Base-by-base conservation (phyloP, 75 land plant genomes). In the Selaginella tamariscina region DNA sequence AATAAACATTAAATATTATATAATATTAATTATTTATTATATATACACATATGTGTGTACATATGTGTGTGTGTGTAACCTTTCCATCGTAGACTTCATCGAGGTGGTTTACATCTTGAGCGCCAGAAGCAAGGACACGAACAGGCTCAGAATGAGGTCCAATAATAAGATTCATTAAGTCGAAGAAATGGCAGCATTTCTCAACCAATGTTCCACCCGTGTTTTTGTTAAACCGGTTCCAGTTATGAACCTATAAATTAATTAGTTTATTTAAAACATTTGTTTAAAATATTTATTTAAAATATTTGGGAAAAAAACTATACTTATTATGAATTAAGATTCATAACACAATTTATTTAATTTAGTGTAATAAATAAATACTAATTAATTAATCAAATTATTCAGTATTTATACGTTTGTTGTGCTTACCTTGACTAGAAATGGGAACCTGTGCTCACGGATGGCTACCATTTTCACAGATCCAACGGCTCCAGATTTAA, bases 181-280 rank as follows among this genome's bases (percentile, higher is more conserved):
- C 96, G 68, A 95, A 95, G 66, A 95, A 95, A 74, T 95, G 99
- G 76, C 99, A 95, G 72, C 99, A 95, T 69, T 95, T 95, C 83
- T 95, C 99, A 18, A 95, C 99, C 68, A 95, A 69, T 27, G 99
- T 95, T 5, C 99, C 99, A 24, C 99, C 97, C 1, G 87, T 73
- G 72, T 95, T 90, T 32, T 22, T 57, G 77, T 95, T 91, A 82
- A 95, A 95, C 31, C 99, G 77, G 67, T 95, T 95, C 99, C 99
- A 91, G 56, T 95, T 82, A 20, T 90, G 71, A 2, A 94, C 96
- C 98, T 93, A 68, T 5, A 67, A 39, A 60, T 32, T n/a, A n/a
- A n/a, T n/a, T n/a, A n/a, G n/a, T n/a, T n/a, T n/a, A n/a, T n/a
- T n/a, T n/a, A n/a, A n/a, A n/a, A n/a, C n/a, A n/a, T n/a, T n/a